Conservation (phyloP, 306 rosid species). For the Cyclanthera cordifolia region DNA sequence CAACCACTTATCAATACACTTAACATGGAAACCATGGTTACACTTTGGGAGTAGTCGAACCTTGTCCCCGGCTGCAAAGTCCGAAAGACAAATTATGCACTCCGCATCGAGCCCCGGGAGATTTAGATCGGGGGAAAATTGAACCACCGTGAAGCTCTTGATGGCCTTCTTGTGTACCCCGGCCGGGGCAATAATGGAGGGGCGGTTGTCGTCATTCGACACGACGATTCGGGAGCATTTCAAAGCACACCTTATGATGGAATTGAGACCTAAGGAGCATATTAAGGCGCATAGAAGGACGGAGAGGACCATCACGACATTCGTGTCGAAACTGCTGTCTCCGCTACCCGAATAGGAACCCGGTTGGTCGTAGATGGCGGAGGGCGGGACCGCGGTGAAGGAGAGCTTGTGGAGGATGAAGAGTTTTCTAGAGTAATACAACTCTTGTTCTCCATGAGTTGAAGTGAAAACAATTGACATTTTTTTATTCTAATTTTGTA, state of each 20-base stretch:
- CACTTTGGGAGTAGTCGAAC: slow-evolving; percentile 69
- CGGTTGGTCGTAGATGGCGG: slow-evolving; percentile 21
- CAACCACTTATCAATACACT: slow-evolving; percentile 83
- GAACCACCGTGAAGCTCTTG: slow-evolving; percentile 49
- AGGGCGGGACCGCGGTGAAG: slow-evolving; percentile 25
- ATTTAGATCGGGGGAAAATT: slow-evolving; percentile 38
- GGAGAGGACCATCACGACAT: slow-evolving; percentile 87
- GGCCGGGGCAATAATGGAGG: slow-evolving; percentile 18
- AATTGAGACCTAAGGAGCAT: slow-evolving; percentile 72
- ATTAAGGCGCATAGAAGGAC: slow-evolving; percentile 76
- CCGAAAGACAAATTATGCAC: slow-evolving; percentile 70
- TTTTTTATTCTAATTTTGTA: slow-evolving; percentile 7
- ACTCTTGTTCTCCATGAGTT: slow-evolving; percentile 16
- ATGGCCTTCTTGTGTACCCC: slow-evolving; percentile 73
- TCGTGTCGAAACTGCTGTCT: slow-evolving; percentile 59
- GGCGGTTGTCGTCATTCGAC: slow-evolving; percentile 5
- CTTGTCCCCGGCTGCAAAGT: slow-evolving; percentile 45
- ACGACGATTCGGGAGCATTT: slow-evolving; percentile 45
- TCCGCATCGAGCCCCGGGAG: slow-evolving; percentile 49
- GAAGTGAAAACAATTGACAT: slow-evolving; percentile 36
- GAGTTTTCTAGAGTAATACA: slow-evolving; percentile 48
- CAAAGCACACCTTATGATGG: slow-evolving; percentile 69
- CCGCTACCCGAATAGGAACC: slow-evolving; percentile 26
- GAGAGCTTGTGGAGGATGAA: slow-evolving; percentile 20
- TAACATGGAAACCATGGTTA: slow-evolving; percentile 75